phyloP scores from a whole-genome alignment of 2,329 filamentous ascomycete species.

The Fusarium brachygibbosum region DNA sequence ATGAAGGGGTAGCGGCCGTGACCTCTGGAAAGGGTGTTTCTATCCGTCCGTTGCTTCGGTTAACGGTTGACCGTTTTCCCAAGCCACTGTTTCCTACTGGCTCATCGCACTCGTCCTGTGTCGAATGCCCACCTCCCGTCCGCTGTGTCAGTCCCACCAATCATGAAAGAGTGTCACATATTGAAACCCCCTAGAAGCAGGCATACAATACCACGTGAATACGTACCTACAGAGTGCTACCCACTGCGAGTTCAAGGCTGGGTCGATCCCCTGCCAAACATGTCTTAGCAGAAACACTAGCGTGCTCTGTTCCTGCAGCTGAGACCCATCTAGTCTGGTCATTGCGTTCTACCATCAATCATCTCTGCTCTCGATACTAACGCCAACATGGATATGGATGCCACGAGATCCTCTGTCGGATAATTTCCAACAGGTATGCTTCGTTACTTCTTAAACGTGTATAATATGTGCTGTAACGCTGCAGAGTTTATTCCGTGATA shows the following conservation, averaged over 20 bases:
- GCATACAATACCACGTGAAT: not conserved
- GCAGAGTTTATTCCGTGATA: not conserved
- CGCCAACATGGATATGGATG: constrained; percentile 3
- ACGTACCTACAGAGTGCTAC: not conserved
- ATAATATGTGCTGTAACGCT: not conserved
- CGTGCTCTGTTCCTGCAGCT: constrained; percentile 51
- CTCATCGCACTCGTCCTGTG: constrained; percentile 23
- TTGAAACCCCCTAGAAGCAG: constrained; percentile 16
- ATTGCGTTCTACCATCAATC: constrained; percentile 21
- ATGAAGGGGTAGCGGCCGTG: constrained; percentile 39
- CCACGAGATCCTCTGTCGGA: constrained; percentile 11
- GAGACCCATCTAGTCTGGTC: constrained; percentile 20
- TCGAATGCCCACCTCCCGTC: constrained; percentile 32
- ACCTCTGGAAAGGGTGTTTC: constrained; percentile 30
- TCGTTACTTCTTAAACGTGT: constrained; percentile 1
- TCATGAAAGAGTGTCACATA: not conserved
- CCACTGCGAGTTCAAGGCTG: not conserved
- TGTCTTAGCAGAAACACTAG: constrained; percentile 54
- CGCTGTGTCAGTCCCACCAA: constrained; percentile 32
- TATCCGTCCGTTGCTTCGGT: constrained; percentile 15
- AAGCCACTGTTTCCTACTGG: constrained; percentile 31
- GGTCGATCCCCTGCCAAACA: constrained; percentile 22
- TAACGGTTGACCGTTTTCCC: constrained; percentile 26
- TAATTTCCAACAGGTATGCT: constrained; percentile 18
- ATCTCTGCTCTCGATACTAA: constrained; percentile 18